A percentile compares a stretch with the other conserved stretches of the same genome.
Evolutionary conservation across 2,329 filamentous ascomycete species (phyloP).

Genomic region (Cordyceps tenuipes): DNA sequence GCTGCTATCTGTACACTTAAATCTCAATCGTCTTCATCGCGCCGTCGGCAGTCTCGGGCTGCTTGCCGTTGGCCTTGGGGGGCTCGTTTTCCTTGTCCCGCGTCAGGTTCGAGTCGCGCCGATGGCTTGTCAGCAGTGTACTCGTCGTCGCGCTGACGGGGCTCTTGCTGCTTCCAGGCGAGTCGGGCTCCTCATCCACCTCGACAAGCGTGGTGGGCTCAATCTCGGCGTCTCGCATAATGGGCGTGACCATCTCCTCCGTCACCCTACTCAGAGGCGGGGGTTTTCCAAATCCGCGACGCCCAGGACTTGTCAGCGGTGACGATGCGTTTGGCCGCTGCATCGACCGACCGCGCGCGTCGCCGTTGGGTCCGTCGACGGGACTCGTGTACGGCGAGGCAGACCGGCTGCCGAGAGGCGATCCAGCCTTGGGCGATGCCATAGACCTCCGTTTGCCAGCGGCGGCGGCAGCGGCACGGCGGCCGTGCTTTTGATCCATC

Average conservation of each 20-base stretch:
- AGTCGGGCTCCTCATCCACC: constrained; percentile 50
- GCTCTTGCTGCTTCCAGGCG: constrained; percentile 37
- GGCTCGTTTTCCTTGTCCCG: constrained; percentile 30
- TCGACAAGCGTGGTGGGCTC: constrained; percentile 46
- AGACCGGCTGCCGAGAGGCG: constrained; percentile 40
- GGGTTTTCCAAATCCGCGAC: constrained; percentile 56
- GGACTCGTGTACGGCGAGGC: constrained; percentile 60
- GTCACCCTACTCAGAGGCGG: constrained; percentile 67
- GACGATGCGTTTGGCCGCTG: constrained; percentile 60
- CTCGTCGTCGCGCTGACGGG: constrained; percentile 20
- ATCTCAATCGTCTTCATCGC: constrained; percentile 57
- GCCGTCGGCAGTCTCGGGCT: constrained; percentile 36
- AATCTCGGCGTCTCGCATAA: constrained; percentile 29
- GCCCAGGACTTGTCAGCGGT: constrained; percentile 55
- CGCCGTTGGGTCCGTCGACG: constrained; percentile 55
- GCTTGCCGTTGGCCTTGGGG: constrained; percentile 37
- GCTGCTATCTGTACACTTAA: constrained; percentile 24
- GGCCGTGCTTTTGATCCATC: constrained; percentile 88
- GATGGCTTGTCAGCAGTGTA: constrained; percentile 17
- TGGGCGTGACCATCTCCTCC: constrained; percentile 50
- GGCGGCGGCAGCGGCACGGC: constrained; percentile 32
- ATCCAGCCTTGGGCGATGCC: constrained; percentile 34
- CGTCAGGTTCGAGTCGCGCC: constrained; percentile 28
- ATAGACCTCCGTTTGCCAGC: constrained; percentile 46
- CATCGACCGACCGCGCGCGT: constrained; percentile 61